Percentiles rank a stretch among this genome's conserved stretches.
Evolutionary conservation across 257 asterid genomes (phyloP).

Genomic region (Primulina tabacum): DNA sequence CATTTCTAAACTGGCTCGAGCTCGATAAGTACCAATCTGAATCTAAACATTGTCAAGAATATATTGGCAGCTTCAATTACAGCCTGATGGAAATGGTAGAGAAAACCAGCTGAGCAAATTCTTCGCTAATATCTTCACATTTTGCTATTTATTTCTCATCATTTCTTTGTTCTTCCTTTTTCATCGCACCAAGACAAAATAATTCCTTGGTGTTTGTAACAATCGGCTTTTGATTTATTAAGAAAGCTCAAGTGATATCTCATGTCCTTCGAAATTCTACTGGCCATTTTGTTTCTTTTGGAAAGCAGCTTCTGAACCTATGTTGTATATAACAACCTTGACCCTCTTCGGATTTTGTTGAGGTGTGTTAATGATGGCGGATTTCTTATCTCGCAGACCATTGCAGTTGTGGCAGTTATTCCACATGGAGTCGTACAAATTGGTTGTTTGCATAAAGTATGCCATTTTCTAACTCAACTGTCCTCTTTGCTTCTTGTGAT

Average conservation of each 20-base stretch:
- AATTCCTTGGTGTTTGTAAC: background rate
- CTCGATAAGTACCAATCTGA: background rate
- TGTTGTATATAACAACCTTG: conserved; percentile 3
- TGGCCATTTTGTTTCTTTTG: conserved; percentile 12
- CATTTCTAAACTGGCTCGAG: conserved; percentile 1
- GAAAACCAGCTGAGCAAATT: conserved; percentile 3
- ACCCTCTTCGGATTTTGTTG: conserved; percentile 23
- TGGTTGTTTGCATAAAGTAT: conserved; percentile 72
- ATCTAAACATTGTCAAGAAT: background rate
- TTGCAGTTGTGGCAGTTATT: conserved; percentile 74
- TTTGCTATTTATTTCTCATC: background rate
- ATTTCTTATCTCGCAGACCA: conserved; percentile 58
- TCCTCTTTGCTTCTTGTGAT: conserved; percentile 17
- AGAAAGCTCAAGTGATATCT: conserved; percentile 6
- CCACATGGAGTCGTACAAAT: conserved; percentile 88
- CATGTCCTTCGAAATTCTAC: background rate
- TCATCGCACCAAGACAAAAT: conserved; percentile 10
- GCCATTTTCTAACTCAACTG: conserved; percentile 24
- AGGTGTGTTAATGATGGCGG: conserved; percentile 2
- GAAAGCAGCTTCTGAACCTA: conserved; percentile 14
- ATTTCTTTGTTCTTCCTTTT: conserved; percentile 1
- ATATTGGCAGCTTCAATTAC: background rate
- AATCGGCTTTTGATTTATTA: background rate
- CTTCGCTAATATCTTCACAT: background rate
- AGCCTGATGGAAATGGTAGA: background rate